phyloP scores from a whole-genome alignment of 345 rosid species.

The Cardiospermum halicacabum region DNA sequence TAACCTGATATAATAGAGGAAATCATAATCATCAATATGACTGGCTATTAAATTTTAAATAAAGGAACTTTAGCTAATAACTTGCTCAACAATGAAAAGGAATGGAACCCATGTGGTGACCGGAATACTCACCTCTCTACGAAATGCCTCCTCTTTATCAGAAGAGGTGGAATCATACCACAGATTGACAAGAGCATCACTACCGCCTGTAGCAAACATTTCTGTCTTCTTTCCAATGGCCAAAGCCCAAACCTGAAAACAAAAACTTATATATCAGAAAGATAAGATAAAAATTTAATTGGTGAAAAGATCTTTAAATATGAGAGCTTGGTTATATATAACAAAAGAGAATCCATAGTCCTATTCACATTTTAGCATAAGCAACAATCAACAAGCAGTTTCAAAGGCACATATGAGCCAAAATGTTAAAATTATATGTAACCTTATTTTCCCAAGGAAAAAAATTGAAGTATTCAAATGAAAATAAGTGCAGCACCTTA shows the following conservation, averaged over 20 bases:
- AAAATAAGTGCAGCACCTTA: slow-evolving; percentile 48
- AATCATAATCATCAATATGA: neutral
- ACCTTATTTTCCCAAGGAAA: no score
- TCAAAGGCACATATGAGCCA: neutral
- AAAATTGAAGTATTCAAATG: neutral
- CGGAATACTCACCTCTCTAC: slow-evolving; percentile 63
- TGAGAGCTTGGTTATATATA: neutral
- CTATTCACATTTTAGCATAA: no score
- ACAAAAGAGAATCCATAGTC: no score
- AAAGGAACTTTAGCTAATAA: neutral
- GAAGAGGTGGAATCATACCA: slow-evolving; percentile 87
- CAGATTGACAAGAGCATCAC: slow-evolving; percentile 78
- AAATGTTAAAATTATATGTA: neutral
- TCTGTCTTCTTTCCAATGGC: slow-evolving; percentile 90
- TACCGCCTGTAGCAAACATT: slow-evolving; percentile 88
- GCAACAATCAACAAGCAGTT: neutral
- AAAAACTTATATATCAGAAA: slow-evolving; percentile 15
- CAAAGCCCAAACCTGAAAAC: slow-evolving; percentile 84
- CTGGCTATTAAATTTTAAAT: neutral
- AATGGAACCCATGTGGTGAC: slow-evolving; percentile 9
- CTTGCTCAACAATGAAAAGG: neutral
- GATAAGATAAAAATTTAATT: slow-evolving; percentile 7
- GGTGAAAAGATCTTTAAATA: neutral
- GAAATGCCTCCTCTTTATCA: slow-evolving; percentile 84
- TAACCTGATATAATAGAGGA: neutral